These are phyloP conservation scores for Colletotrichum sp. DNA, from an alignment of 2,329 filamentous ascomycete genomes.

Conservation along the genomic window DNA sequence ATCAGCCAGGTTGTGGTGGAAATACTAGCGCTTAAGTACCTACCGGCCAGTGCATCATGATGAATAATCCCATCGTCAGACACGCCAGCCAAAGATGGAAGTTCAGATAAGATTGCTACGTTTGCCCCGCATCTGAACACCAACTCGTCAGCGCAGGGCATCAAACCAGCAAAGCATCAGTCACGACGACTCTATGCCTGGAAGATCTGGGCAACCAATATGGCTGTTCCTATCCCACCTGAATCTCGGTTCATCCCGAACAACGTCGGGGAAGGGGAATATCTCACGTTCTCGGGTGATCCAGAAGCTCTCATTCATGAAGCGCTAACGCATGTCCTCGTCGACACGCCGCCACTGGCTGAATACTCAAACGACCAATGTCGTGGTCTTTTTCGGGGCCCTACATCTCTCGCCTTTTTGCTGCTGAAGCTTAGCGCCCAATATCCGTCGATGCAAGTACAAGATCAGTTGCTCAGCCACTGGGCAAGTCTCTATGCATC, in stretches of 20 bases:
- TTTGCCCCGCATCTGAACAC: background rate
- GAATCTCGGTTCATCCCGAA: background rate
- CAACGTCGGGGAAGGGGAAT: accelerated
- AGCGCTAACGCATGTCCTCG: conserved; percentile 28
- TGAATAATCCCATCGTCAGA: background rate
- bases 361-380: conserved; percentile 37
- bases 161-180: background rate
- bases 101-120: background rate
- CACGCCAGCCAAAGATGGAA: background rate
- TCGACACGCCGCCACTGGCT: conserved; percentile 37
- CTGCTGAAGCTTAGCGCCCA: conserved; percentile 52
- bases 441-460: conserved; percentile 47
- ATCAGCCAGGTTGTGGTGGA: background rate
- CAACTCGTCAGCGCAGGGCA: background rate
- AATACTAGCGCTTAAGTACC: accelerated
- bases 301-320: background rate
- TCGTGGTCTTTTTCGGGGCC: conserved; percentile 56
- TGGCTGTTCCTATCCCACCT: background rate
- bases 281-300: background rate
- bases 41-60: background rate
- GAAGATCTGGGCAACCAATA: background rate
- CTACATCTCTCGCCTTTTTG: conserved; percentile 59
- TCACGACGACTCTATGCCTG: background rate
- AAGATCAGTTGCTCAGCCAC: conserved; percentile 41
- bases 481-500: conserved; percentile 55